Percentiles rank a stretch among this genome's conserved stretches.
Evolutionary conservation across 2,329 filamentous ascomycete genomes (phyloP).

Genomic region (Mariannaea sp.): DNA sequence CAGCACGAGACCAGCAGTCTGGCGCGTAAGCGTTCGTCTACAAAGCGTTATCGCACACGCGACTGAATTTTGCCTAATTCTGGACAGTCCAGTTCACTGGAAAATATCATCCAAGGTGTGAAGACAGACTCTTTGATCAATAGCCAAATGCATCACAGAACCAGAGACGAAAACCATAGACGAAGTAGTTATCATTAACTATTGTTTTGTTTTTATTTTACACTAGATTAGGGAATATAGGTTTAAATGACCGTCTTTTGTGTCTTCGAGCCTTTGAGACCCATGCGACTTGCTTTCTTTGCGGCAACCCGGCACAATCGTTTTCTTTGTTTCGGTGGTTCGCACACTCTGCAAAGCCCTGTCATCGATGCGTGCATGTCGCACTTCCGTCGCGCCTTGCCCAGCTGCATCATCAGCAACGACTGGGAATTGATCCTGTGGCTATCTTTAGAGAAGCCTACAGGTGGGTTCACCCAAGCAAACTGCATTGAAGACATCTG

Average conservation of each 20-base stretch:
- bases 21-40: slow-evolving; percentile 5
- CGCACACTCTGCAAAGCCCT: slow-evolving; percentile 6
- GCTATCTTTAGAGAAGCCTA: neutral
- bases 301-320: slow-evolving; percentile 8
- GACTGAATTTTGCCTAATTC: neutral
- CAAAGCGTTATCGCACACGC: neutral
- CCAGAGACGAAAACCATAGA: too few relatives aligned
- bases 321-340: slow-evolving; percentile 22
- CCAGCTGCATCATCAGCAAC: slow-evolving; percentile 22
- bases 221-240: too few relatives aligned
- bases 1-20: slow-evolving; percentile 32
- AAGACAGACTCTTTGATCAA: too few relatives aligned
- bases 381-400: slow-evolving; percentile 10
- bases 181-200: too few relatives aligned
- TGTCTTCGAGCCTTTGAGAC: too few relatives aligned
- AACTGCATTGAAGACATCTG: slow-evolving; percentile 3
- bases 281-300: neutral
- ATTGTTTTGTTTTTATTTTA: too few relatives aligned
- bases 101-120: neutral
- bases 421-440: slow-evolving; percentile 21
- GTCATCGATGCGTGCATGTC: neutral
- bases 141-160: too few relatives aligned
- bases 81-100: neutral
- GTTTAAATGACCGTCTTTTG: too few relatives aligned
- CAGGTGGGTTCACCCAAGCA: neutral